Evolutionary conservation across 306 rosid species (phyloP).

Genomic region (Fragaria nilgerrensis): DNA sequence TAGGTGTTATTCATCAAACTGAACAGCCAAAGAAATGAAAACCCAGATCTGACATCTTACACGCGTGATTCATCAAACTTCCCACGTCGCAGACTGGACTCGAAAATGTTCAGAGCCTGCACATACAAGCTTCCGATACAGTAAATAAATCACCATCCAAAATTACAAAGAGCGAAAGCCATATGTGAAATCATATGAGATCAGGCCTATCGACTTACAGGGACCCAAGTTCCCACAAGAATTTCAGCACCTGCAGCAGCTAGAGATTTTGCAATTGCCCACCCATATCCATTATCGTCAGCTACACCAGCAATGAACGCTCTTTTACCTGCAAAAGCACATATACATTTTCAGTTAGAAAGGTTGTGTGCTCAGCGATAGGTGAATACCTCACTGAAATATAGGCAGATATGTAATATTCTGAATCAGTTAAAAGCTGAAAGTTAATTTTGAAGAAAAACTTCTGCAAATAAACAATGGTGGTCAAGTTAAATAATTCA

Average conservation of each 20-base stretch:
- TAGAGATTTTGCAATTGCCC: slow-evolving; percentile 99
- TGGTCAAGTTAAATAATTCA: background rate
- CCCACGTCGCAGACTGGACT: slow-evolving; percentile 90
- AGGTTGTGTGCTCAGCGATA: background rate
- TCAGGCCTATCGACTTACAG: slow-evolving; percentile 56
- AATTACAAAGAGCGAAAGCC: background rate
- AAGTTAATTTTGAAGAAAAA: background rate
- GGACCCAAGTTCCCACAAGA: slow-evolving; percentile 98
- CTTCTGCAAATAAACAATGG: background rate
- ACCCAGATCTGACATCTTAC: slow-evolving; percentile 38
- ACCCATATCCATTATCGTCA: slow-evolving; percentile 94
- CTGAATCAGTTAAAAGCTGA: background rate
- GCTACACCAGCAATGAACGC: slow-evolving; percentile 98
- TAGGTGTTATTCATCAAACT: slow-evolving; percentile 21
- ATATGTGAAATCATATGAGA: background rate
- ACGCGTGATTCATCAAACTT: slow-evolving; percentile 85
- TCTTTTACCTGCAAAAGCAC: slow-evolving; percentile 63
- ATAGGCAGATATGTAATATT: background rate
- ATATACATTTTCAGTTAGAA: background rate
- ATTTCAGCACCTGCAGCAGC: slow-evolving; percentile 99
- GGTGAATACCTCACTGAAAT: background rate
- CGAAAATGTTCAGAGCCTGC: slow-evolving; percentile 92
- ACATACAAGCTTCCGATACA: slow-evolving; percentile 23
- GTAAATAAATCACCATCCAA: slow-evolving; percentile 22
- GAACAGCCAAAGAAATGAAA: slow-evolving; percentile 4